phyloP scores from a whole-genome alignment of 2,329 filamentous ascomycete species.

The Penicillium brasilianum region DNA sequence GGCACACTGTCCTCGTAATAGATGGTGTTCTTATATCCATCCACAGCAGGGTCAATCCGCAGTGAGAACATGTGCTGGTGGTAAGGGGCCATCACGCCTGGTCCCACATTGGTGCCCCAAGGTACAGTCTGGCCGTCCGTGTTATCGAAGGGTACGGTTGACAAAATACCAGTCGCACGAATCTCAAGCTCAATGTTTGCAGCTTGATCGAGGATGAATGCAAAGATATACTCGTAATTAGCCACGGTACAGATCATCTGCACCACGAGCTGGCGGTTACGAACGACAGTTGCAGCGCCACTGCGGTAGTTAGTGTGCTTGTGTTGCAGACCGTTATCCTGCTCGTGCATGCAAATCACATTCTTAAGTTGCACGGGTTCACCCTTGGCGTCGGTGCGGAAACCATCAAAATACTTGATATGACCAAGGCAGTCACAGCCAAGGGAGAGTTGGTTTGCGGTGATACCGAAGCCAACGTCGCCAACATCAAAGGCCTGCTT shows the following conservation, averaged over 20 bases:
- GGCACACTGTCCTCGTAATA: constrained; percentile 62
- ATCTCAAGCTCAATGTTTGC: constrained; percentile 71
- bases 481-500: constrained; percentile 74
- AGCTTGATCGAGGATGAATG: constrained; percentile 74
- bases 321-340: constrained; percentile 71
- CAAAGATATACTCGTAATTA: constrained; percentile 77
- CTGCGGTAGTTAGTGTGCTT: constrained; percentile 76
- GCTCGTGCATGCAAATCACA: constrained; percentile 72
- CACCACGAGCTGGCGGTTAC: constrained; percentile 70
- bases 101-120: constrained; percentile 72
- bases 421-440: constrained; percentile 74
- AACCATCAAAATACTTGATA: constrained; percentile 69
- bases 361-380: constrained; percentile 65
- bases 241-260: constrained; percentile 74
- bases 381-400: constrained; percentile 65
- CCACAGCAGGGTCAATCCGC: constrained; percentile 66
- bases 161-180: constrained; percentile 70
- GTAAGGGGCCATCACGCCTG: constrained; percentile 69
- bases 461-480: constrained; percentile 69
- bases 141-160: constrained; percentile 68
- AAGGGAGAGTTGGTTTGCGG: constrained; percentile 71
- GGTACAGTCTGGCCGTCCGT: constrained; percentile 65
- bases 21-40: constrained; percentile 61
- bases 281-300: constrained; percentile 65
- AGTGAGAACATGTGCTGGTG: constrained; percentile 80